A percentile compares a stretch with the other conserved stretches of the same genome.
Evolutionary conservation across 345 rosid species (phyloP).

Genomic region (Moringa oleifera): DNA sequence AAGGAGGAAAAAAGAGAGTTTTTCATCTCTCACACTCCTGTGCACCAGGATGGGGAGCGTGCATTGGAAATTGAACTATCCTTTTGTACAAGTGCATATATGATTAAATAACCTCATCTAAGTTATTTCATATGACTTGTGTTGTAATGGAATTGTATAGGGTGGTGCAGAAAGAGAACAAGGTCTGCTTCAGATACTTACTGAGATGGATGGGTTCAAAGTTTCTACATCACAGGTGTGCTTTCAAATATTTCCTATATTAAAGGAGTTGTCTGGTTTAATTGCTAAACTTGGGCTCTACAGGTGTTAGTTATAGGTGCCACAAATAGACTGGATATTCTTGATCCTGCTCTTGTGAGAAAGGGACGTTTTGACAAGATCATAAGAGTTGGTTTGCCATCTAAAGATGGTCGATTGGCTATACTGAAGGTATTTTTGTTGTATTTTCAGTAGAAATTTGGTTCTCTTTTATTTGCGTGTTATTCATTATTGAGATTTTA

Average conservation of each 20-base stretch:
- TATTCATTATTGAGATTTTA: slow-evolving; percentile 12
- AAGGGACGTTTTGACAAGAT: slow-evolving; percentile 98
- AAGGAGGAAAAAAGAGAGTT: too few species aligned
- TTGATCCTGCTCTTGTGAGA: slow-evolving; percentile 93
- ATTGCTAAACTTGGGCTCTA: slow-evolving; percentile 23
- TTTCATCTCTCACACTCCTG: too few species aligned
- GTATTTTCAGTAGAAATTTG: slow-evolving; percentile 6
- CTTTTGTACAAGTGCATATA: too few species aligned
- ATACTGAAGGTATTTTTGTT: slow-evolving; percentile 63
- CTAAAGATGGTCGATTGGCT: slow-evolving; percentile 87
- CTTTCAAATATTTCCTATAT: slow-evolving; percentile 11
- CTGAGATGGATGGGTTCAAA: slow-evolving; percentile 98
- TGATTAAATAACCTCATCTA: neutral
- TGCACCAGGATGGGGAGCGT: neutral
- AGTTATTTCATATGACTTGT: slow-evolving; percentile 6
- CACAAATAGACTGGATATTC: slow-evolving; percentile 90
- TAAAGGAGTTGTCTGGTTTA: slow-evolving; percentile 7
- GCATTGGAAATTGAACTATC: too few species aligned
- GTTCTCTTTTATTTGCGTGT: slow-evolving; percentile 6
- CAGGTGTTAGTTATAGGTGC: slow-evolving; percentile 98
- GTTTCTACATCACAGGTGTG: slow-evolving; percentile 82
- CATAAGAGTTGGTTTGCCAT: slow-evolving; percentile 91
- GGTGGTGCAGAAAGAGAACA: slow-evolving; percentile 99
- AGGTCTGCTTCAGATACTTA: slow-evolving; percentile 93
- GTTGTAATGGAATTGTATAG: slow-evolving; percentile 32